Base-by-base conservation (phyloP, 305 asterid species). In the Euphrasia arctica region DNA sequence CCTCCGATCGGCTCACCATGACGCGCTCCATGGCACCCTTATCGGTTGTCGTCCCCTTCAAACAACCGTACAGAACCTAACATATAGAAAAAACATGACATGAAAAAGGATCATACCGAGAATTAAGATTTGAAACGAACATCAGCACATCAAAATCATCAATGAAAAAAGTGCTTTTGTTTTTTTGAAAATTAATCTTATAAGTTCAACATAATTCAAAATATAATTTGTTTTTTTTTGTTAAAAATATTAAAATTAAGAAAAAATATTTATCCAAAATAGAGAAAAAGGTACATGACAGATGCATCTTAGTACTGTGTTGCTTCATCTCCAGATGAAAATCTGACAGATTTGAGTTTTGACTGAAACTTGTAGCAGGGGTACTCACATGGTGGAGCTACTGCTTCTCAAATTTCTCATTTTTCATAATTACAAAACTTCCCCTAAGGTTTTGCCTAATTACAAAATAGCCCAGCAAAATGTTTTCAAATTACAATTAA, bases 1-100 rank as follows among this genome's bases (percentile, higher is more conserved):
- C 78, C 74, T 75, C 85, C 3, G 77, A 73, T 56, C 85, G 74
- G 56, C 86, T 79, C 71, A 75, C 80, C 76, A 86, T 74, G 12
- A 89, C 70, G 1, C 88, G 76, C 62, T 41, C 62, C 67, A 84
- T 45, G 13, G 67, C 81, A 27, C 75, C 78, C 43, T 74, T 61
- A 54, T 82, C 90, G 12, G 13, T 72, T 42, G 69, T 48, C 34
- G 55, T 69, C 36, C 83, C 83, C 61, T 76, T 80, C 45, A 83
- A 47, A 73, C 89, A 79, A 62, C 55, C 83, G 48, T 79, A 43
- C 70, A 85, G n/a, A 47, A 76, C 68, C 96, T 88, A 18, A 18
- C 22, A 18, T 3, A 32, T 4, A 32, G 39, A 28, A 75, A 70
- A 15, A 55, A 29, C 13, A 49, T 27, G 58, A 45, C 14, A 49